Base-by-base conservation (phyloP, 345 rosid genomes). In the Eucalyptus pauciflora region DNA sequence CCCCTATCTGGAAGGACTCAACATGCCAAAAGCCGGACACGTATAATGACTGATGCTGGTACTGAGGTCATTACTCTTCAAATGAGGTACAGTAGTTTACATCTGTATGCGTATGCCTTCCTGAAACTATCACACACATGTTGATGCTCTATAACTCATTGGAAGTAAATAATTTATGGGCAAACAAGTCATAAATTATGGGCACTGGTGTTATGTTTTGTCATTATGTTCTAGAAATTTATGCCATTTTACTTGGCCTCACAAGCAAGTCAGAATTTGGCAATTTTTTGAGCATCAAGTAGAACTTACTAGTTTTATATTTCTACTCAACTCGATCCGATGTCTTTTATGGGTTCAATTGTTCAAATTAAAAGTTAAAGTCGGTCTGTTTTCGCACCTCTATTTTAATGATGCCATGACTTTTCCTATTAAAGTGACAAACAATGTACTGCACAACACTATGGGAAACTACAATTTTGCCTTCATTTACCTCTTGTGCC, bases 61-160 rank as follows among this genome's bases (percentile, higher is more conserved):
- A 91, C 93, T 90, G 96, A 96, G 91, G 87, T 95, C 86, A 93
- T 98, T 89, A 94, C 95, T 87, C 96, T 98, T 79, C 96, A 94
- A 90, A 95, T 97, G 96, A 97, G 99, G 99, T 98, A 95, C 58
- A 31, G 85, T 88, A 27, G 83, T 86, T 91, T 79, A 76, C 69
- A 49, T 87, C 91, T 69, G 50, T 64, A 86, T 86, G 83, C 15
- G 3, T 37, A 41, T 76, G 83, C 48, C 83, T 41, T 22, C 48
- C 48, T 76, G 46, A 41, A 76, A 76, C 83, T 76, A 76, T 37
- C 46, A 37, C 46, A 41, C 46, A 5, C 48, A 18, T 71, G 15
- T 71, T 37, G 3, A 0, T 71, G 27, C 83, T 18, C 46, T 18
- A 2, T 20, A 5, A 37, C 83, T 71, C 46, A 37, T 37, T 37